Conservation (phyloP, 2,329 filamentous ascomycete species). For the Ceratocystis cacaofunesta region DNA sequence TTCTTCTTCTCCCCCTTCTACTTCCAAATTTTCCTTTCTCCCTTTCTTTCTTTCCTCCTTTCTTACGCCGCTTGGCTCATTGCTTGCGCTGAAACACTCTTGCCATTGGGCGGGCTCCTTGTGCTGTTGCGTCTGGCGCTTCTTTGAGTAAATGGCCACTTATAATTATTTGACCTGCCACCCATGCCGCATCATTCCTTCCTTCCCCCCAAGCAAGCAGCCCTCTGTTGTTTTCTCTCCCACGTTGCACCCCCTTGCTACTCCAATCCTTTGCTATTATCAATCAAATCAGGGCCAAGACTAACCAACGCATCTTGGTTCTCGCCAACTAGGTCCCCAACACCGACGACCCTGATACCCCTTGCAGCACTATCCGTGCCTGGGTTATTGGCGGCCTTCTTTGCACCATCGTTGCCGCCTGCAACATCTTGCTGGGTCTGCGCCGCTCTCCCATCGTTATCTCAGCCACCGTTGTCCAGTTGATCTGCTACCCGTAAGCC, state of each 20-base stretch:
- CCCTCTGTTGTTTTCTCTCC: neutral
- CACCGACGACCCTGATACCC: slow-evolving; percentile 37
- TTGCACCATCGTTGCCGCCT: slow-evolving; percentile 41
- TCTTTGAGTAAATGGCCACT: too few species aligned
- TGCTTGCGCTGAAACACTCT: too few species aligned
- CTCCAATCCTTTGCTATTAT: neutral
- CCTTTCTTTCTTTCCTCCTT: neutral
- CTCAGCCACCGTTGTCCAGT: slow-evolving; percentile 39
- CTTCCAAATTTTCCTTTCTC: slow-evolving; percentile 25
- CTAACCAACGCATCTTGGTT: too few species aligned
- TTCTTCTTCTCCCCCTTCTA: neutral
- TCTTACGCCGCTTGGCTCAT: neutral
- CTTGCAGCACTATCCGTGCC: slow-evolving; percentile 43
- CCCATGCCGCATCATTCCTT: too few species aligned
- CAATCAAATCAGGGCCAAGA: too few species aligned
- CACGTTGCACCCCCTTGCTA: neutral
- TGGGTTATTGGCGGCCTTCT: slow-evolving; percentile 44
- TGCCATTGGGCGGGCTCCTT: too few species aligned
- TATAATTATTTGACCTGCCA: too few species aligned
- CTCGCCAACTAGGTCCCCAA: slow-evolving; percentile 12
- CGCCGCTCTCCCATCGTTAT: slow-evolving; percentile 38
- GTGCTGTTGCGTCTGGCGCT: too few species aligned
- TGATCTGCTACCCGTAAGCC: slow-evolving; percentile 35
- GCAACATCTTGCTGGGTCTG: slow-evolving; percentile 39
- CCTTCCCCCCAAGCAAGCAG: too few species aligned